Percentiles rank a stretch among this genome's conserved stretches.
phyloP scores from a whole-genome alignment of 2,329 filamentous ascomycete genomes.

The Venturia oleaginea region DNA sequence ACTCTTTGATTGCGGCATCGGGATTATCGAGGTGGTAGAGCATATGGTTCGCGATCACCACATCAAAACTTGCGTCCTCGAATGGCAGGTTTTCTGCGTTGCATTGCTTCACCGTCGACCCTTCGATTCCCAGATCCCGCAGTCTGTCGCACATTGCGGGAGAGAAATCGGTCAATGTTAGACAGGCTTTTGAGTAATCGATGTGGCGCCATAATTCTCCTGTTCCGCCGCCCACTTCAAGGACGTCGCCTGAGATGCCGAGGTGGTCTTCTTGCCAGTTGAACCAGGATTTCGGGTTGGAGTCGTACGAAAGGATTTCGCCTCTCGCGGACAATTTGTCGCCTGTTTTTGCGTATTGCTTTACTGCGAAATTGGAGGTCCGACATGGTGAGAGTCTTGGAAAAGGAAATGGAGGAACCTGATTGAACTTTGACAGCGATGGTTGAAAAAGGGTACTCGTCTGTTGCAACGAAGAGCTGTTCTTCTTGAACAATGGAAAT shows the following conservation, averaged over 20 bases:
- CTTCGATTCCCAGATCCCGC: conserved; percentile 8
- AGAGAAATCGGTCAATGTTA: conserved; percentile 17
- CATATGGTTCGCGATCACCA: conserved; percentile 17
- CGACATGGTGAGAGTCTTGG: neutral
- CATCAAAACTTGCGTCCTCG: conserved; percentile 15
- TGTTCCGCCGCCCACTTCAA: conserved; percentile 18
- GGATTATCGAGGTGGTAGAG: conserved; percentile 17
- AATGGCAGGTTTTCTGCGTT: conserved; percentile 16
- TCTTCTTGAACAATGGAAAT: no score
- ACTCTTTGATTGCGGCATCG: conserved; percentile 15
- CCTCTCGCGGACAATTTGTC: conserved; percentile 15
- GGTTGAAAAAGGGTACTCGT: no score
- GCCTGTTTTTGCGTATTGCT: conserved; percentile 16
- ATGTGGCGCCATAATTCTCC: conserved; percentile 17
- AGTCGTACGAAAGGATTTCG: conserved; percentile 17
- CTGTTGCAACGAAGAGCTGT: no score
- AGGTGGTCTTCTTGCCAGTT: conserved; percentile 14
- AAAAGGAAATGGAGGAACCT: no score
- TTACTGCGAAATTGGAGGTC: conserved; percentile 15
- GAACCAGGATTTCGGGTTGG: conserved; percentile 16
- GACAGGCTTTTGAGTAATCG: conserved; percentile 6
- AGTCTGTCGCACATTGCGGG: conserved; percentile 17
- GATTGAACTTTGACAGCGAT: no score
- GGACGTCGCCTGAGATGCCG: conserved; percentile 13
- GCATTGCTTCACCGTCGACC: conserved; percentile 14